Evolutionary conservation across 768 basidiomycete genomes (phyloP).

Genomic region (Boletales sp.): DNA sequence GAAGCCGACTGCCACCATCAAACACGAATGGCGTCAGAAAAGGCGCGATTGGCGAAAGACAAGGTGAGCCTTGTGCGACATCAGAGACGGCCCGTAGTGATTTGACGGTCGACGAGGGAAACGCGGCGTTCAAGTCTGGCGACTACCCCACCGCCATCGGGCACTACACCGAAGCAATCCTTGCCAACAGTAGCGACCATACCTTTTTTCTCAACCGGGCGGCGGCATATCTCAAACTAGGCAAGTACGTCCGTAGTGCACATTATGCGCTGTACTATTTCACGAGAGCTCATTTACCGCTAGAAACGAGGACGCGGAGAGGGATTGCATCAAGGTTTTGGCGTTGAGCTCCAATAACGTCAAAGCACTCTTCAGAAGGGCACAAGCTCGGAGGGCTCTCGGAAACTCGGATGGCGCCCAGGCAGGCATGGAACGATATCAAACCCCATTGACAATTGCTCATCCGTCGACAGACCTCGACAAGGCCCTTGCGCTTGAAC

Average conservation of each 20-base stretch:
- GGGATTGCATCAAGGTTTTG: conserved; percentile 73
- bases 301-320: conserved; percentile 76
- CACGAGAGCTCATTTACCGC: conserved; percentile 1
- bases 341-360: conserved; percentile 54
- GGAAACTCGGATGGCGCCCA: conserved; percentile 56
- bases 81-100: not conserved
- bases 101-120: conserved; percentile 55
- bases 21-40: conserved; percentile 32
- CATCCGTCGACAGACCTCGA: conserved; percentile 50
- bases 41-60: conserved; percentile 33
- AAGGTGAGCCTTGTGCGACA: conserved; percentile 13
- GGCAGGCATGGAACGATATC: conserved; percentile 40
- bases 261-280: not conserved
- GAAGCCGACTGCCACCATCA: conserved; percentile 4
- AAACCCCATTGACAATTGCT: not conserved
- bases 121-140: conserved; percentile 77
- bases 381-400: conserved; percentile 62
- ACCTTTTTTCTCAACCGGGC: conserved; percentile 86
- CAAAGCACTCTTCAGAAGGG: conserved; percentile 78
- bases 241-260: conserved; percentile 67
- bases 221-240: conserved; percentile 89
- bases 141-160: conserved; percentile 80
- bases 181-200: conserved; percentile 66
- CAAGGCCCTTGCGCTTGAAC: conserved; percentile 56
- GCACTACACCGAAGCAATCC: conserved; percentile 78